A percentile compares a stretch with the other conserved stretches of the same genome.
phyloP scores from a whole-genome alignment of 176 grass and related monocot genomes.

The Elymus sibiricus region DNA sequence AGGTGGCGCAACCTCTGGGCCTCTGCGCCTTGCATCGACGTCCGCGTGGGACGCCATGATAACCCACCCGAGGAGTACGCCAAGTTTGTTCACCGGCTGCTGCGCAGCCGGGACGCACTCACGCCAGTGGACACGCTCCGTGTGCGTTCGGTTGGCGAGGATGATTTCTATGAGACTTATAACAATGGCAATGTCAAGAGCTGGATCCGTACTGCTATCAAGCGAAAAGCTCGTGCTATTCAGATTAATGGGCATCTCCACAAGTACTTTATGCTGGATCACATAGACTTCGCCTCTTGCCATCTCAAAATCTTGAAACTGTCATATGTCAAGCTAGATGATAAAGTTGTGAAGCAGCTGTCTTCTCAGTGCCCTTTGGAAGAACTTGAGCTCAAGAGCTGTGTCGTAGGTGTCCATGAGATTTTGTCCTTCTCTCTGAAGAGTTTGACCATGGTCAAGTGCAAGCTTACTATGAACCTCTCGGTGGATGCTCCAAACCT shows the following conservation, averaged over 20 bases:
- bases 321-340: neutral
- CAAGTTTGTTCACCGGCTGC: neutral
- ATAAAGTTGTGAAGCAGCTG: neutral
- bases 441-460: slow-evolving; percentile 15
- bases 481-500: slow-evolving; percentile 8
- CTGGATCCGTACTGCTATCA: neutral
- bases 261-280: neutral
- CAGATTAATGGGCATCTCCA: neutral
- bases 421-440: neutral
- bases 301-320: slow-evolving; percentile 9
- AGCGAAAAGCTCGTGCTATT: neutral
- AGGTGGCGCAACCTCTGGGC: neutral
- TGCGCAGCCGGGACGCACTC: neutral
- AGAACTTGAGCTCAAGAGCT: slow-evolving; percentile 1
- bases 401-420: neutral
- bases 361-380: slow-evolving; percentile 11
- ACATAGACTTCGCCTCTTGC: neutral
- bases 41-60: neutral
- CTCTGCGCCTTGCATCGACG: neutral
- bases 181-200: neutral
- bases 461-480: slow-evolving; percentile 13
- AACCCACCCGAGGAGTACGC: neutral
- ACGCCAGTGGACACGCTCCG: neutral
- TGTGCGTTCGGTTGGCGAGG: neutral
- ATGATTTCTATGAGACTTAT: neutral